Evolutionary conservation across 176 grass and related monocot species (phyloP).

Genomic region (Bolboschoenus planiculmis): DNA sequence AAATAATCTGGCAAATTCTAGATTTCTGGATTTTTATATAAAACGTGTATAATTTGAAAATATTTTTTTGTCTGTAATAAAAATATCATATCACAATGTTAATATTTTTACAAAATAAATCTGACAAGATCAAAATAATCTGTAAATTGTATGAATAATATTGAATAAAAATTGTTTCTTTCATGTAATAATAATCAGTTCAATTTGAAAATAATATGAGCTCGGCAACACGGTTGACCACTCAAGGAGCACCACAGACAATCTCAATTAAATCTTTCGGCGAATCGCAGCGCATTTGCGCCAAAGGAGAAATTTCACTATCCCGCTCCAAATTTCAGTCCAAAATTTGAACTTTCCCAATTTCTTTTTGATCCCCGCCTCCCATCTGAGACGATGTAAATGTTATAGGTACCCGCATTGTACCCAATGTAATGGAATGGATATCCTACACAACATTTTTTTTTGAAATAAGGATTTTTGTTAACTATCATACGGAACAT

Average conservation of each 20-base stretch:
- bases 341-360: neutral
- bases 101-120: too few species aligned
- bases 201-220: too few species aligned
- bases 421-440: neutral
- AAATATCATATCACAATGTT: too few species aligned
- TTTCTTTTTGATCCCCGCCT: neutral
- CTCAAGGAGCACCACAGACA: neutral
- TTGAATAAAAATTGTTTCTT: too few species aligned
- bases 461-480: neutral
- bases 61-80: too few species aligned
- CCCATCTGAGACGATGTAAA: neutral
- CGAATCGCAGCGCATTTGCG: neutral
- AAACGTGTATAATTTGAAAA: too few species aligned
- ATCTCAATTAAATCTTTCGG: neutral
- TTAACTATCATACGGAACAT: too few species aligned
- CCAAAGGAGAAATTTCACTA: slow-evolving; percentile 1
- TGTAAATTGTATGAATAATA: too few species aligned
- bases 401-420: neutral
- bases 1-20: too few species aligned
- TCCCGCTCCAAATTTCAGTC: neutral
- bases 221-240: neutral
- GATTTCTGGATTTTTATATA: too few species aligned
- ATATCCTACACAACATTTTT: neutral
- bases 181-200: too few species aligned
- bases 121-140: too few species aligned